phyloP scores from a whole-genome alignment of 192 early-diverging fungal species.

The Coemansia sp. region DNA sequence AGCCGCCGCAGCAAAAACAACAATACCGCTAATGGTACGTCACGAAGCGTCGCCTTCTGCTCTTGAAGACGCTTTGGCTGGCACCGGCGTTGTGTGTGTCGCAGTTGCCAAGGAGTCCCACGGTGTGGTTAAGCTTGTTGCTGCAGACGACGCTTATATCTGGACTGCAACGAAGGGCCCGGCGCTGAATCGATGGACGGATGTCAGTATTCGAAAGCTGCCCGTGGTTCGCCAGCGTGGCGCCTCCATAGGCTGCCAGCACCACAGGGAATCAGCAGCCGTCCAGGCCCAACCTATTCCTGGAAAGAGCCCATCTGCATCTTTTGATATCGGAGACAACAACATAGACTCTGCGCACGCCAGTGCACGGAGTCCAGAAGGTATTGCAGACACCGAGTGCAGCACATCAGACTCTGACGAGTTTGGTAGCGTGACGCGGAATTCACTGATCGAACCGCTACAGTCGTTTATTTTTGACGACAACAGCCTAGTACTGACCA shows the following conservation, averaged over 20 bases:
- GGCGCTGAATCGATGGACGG: slow-evolving; percentile 79
- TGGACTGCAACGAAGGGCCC: slow-evolving; percentile 91
- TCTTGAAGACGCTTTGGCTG: slow-evolving; percentile 20
- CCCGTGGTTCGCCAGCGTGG: slow-evolving; percentile 3
- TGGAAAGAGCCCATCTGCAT: not conserved
- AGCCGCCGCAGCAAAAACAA: not conserved
- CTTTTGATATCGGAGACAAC: too few relatives aligned
- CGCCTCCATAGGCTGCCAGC: not conserved
- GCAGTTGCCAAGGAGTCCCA: slow-evolving; percentile 83
- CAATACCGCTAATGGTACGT: not conserved
- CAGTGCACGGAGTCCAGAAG: not conserved
- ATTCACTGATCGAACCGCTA: slow-evolving; percentile 23
- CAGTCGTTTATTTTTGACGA: slow-evolving; percentile 7
- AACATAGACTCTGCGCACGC: not conserved
- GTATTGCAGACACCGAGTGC: not conserved
- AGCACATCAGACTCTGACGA: slow-evolving; percentile 9
- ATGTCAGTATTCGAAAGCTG: slow-evolving; percentile 26
- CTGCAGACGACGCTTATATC: slow-evolving; percentile 79
- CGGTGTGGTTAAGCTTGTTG: slow-evolving; percentile 84
- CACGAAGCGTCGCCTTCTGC: not conserved
- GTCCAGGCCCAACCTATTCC: slow-evolving; percentile 1
- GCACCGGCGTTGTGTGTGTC: slow-evolving; percentile 59
- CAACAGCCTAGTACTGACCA: not conserved
- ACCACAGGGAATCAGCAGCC: not conserved
- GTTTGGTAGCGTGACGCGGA: slow-evolving; percentile 11